Evolutionary conservation across 306 rosid species (phyloP).

Genomic region (Urtica urens): DNA sequence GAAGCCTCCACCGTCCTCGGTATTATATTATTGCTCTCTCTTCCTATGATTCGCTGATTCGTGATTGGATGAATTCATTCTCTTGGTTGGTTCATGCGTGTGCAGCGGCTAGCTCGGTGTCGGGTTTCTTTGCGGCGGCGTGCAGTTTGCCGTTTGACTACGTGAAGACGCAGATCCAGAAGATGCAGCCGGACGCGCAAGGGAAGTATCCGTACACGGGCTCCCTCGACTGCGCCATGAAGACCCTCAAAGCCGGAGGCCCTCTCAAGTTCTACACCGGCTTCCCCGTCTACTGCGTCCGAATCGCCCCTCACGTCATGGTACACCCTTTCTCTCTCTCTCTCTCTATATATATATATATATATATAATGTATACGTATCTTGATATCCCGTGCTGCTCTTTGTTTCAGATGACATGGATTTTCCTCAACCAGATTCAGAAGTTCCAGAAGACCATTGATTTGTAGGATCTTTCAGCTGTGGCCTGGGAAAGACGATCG

Average conservation of each 20-base stretch:
- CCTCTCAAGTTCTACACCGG: slow-evolving; percentile 82
- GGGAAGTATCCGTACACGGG: slow-evolving; percentile 89
- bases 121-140: slow-evolving; percentile 90
- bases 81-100: too few relatives aligned
- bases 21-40: slow-evolving; percentile 25
- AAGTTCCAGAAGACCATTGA: slow-evolving; percentile 51
- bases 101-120: slow-evolving; percentile 77
- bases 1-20: slow-evolving; percentile 75
- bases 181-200: slow-evolving; percentile 92
- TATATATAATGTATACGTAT: background rate
- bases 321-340: slow-evolving; percentile 29
- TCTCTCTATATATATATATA: too few relatives aligned
- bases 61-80: too few relatives aligned
- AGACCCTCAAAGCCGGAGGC: slow-evolving; percentile 78
- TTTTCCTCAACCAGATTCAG: slow-evolving; percentile 88
- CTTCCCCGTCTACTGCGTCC: slow-evolving; percentile 82
- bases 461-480: slow-evolving; percentile 27
- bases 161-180: slow-evolving; percentile 93
- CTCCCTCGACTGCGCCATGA: slow-evolving; percentile 65
- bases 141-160: slow-evolving; percentile 97
- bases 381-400: too few relatives aligned
- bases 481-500: background rate
- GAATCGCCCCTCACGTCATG: slow-evolving; percentile 98
- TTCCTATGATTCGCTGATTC: too few relatives aligned
- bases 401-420: slow-evolving; percentile 76